Conservation (phyloP, 768 basidiomycete species). For the Tubosaeta brunneosetosa region DNA sequence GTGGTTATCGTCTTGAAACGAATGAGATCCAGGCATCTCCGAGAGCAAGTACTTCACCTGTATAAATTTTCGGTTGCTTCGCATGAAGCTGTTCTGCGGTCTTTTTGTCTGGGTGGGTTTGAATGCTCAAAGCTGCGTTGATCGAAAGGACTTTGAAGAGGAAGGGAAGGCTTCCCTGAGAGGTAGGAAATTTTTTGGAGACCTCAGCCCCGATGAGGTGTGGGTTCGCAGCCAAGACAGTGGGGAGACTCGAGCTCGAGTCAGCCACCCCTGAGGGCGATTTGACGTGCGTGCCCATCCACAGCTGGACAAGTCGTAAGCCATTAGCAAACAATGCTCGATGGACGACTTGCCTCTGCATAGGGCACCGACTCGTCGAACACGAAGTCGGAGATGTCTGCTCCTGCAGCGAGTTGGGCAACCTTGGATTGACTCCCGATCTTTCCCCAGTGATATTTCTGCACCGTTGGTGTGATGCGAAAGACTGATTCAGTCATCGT, state of each 20-base stretch:
- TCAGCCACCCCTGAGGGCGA: constrained; percentile 55
- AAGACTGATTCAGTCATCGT: constrained; percentile 49
- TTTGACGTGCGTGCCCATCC: constrained; percentile 97
- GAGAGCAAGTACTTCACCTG: constrained; percentile 49
- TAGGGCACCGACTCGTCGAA: constrained; percentile 75
- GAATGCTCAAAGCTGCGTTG: constrained; percentile 84
- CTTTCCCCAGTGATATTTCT: constrained; percentile 96
- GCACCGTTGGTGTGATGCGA: constrained; percentile 77
- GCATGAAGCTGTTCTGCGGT: constrained; percentile 68
- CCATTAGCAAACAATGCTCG: not conserved
- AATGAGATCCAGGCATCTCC: constrained; percentile 6
- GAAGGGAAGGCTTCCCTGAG: constrained; percentile 75
- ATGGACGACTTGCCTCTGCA: constrained; percentile 71
- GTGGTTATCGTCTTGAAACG: constrained; percentile 79
- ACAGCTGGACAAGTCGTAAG: constrained; percentile 53
- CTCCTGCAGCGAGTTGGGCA: constrained; percentile 72
- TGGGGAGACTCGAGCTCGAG: constrained; percentile 46
- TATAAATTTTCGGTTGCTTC: constrained; percentile 79
- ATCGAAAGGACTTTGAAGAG: constrained; percentile 91
- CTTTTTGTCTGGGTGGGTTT: constrained; percentile 86
- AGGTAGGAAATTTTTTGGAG: constrained; percentile 49
- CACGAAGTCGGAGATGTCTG: constrained; percentile 57
- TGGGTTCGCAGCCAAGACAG: constrained; percentile 62
- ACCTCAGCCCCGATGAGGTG: constrained; percentile 63
- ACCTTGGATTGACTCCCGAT: constrained; percentile 75